Base-by-base conservation (phyloP, 164 flowering plant species). In the Vitis rotundifolia region DNA sequence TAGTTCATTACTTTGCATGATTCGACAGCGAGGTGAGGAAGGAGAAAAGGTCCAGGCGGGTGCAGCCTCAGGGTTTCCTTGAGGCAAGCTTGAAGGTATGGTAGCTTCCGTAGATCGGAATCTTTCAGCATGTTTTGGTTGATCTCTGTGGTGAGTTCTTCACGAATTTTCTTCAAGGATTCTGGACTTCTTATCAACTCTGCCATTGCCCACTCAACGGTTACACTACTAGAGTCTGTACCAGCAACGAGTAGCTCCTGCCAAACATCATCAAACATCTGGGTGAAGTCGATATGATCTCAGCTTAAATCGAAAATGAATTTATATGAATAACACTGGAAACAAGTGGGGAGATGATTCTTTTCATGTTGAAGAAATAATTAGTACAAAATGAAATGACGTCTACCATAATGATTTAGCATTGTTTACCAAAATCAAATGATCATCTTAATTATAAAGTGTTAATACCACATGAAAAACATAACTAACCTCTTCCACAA, bases 201-300 rank as follows among this genome's bases (percentile, higher is more conserved):
- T 6, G 78, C 59, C 56, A 79, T 70, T 11, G 79, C 73, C 82
- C 82, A 79, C 37, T 79, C 82, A 1, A 73, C 62, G 5, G 79
- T 70, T 11, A 77, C 64, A 22, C 75, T 61, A 9, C 57, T 73
- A 1, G 79, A 70, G 10, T 79, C 79, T 9, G 79, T 72, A 0
- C 82, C 82, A 0, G 79, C 76, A 7, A 58, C 67, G 48, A 79
- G 61, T 3, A 69, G 8, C 58, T 79, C 82, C 82, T 79, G 60
- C 13, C 14, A 61, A 55, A 52, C 8, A 31, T 31, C 44, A 31
- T 31, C 44, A 22, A 22, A 22, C 26, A 31, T 31, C 44, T 22
- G 53, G 53, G 53, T 50, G 53, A 50, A 50, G 44, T 31, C 44
- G 2, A 31, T 31, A 31, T 6, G 44, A 31, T 15, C 12, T 52